phyloP scores from a whole-genome alignment of 2,329 filamentous ascomycete genomes.

The Diaporthe humulicola region DNA sequence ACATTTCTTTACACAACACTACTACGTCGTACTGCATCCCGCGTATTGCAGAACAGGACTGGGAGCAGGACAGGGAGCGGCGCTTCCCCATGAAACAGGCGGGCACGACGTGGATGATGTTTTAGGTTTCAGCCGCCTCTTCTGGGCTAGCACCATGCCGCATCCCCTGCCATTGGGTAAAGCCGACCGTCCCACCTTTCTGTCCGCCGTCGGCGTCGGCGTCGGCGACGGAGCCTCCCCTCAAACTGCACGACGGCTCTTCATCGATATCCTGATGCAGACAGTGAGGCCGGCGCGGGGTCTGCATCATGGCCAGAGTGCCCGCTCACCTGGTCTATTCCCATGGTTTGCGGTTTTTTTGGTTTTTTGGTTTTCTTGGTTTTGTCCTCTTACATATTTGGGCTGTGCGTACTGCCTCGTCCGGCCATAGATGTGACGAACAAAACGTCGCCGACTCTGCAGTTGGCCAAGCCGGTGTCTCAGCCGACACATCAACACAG shows the following conservation, averaged over 20 bases:
- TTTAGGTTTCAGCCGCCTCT: constrained; percentile 33
- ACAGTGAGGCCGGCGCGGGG: background rate
- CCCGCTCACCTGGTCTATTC: background rate
- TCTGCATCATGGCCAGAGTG: background rate
- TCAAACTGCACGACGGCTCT: background rate
- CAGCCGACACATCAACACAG: constrained; percentile 17
- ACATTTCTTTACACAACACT: background rate
- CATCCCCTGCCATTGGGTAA: background rate
- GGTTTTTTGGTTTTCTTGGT: background rate
- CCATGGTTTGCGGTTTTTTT: background rate
- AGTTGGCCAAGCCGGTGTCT: constrained; percentile 8
- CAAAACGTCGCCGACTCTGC: constrained; percentile 16
- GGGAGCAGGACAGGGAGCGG: constrained; percentile 5
- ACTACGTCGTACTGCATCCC: constrained; percentile 8
- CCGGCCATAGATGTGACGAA: background rate
- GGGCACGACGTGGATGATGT: constrained; percentile 16
- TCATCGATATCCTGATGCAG: background rate
- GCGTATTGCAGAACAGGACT: constrained; percentile 11
- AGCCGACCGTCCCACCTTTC: background rate
- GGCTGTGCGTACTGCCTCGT: background rate
- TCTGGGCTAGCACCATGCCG: constrained; percentile 5
- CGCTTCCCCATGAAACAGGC: constrained; percentile 24
- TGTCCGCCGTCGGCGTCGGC: constrained; percentile 20
- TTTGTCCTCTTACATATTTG: background rate
- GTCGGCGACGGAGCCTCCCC: background rate